These are phyloP conservation scores for Geosmithia morbida DNA, from an alignment of 2,329 filamentous ascomycete genomes.

Conservation along the genomic window DNA sequence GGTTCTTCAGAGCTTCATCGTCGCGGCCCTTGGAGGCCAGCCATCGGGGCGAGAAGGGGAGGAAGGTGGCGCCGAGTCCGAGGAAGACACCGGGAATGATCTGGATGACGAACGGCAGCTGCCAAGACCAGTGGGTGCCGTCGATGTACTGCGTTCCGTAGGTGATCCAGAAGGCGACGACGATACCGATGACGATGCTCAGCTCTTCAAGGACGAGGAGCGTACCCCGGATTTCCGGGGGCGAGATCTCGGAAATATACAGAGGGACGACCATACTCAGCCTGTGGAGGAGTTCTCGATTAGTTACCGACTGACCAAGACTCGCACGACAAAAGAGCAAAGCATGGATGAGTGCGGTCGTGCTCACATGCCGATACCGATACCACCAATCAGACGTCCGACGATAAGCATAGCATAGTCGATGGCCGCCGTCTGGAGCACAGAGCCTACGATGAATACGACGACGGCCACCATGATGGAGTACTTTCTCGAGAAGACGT, in stretches of 20 bases:
- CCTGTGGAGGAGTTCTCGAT: background rate
- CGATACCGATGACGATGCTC: conserved; percentile 13
- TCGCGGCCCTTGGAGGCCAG: conserved; percentile 15
- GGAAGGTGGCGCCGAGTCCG: conserved; percentile 32
- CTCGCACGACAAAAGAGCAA: too few species aligned
- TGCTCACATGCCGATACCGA: conserved; percentile 25
- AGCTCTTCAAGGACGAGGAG: conserved; percentile 19
- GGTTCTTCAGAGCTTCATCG: conserved; percentile 39
- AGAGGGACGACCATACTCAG: conserved; percentile 21
- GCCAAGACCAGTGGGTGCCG: conserved; percentile 2
- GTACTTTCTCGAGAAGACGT: conserved; percentile 15
- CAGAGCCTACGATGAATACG: conserved; percentile 23
- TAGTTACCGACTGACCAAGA: too few species aligned
- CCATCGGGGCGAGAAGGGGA: conserved; percentile 11
- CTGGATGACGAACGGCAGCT: conserved; percentile 4
- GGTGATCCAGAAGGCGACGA: conserved; percentile 12
- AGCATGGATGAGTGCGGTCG: too few species aligned
- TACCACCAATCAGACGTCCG: conserved; percentile 25
- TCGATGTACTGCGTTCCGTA: conserved; percentile 9
- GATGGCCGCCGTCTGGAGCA: conserved; percentile 24
- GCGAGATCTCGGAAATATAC: conserved; percentile 30
- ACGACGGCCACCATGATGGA: conserved; percentile 17
- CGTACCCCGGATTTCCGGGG: conserved; percentile 30
- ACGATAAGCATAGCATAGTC: conserved; percentile 24
- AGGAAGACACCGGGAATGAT: conserved; percentile 1